These are phyloP conservation scores for Paralagenidium karlingii DNA, from an alignment of 352 stramenopile species.

Conservation along the genomic window DNA sequence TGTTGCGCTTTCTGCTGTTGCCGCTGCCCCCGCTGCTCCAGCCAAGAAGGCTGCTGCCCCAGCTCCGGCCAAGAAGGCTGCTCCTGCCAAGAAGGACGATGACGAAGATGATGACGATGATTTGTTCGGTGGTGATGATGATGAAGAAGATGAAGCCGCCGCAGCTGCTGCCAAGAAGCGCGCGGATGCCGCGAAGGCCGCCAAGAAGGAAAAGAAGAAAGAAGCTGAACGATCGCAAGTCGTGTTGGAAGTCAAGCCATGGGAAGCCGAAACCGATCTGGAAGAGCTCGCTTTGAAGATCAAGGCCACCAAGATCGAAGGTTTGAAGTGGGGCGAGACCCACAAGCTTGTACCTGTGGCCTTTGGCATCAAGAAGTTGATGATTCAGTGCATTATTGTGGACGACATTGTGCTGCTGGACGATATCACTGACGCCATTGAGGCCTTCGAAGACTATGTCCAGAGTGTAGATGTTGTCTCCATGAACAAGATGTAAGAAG, in stretches of 20 bases:
- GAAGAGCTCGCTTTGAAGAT: conserved; percentile 25
- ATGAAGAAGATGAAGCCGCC: conserved; percentile 38
- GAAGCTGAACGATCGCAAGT: conserved; percentile 24
- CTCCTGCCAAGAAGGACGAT: conserved; percentile 11
- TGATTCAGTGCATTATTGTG: conserved; percentile 39
- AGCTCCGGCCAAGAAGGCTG: conserved; percentile 1
- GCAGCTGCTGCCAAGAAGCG: conserved; percentile 17
- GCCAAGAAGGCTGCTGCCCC: conserved; percentile 3
- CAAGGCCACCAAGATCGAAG: conserved; percentile 28
- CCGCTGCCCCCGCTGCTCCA: conserved; percentile 5
- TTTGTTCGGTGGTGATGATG: conserved; percentile 37
- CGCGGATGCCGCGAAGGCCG: conserved; percentile 21
- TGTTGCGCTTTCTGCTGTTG: conserved; percentile 17
- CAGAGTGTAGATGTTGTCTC: conserved; percentile 41
- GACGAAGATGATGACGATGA: conserved; percentile 46
- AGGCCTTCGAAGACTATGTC: conserved; percentile 37
- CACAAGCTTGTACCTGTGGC: conserved; percentile 40
- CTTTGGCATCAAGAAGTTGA: conserved; percentile 47
- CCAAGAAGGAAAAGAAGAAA: conserved; percentile 28
- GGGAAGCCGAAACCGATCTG: conserved; percentile 30
- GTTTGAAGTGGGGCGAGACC: conserved; percentile 32
- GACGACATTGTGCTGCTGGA: conserved; percentile 34
- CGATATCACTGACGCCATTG: conserved; percentile 45
- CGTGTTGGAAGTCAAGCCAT: conserved; percentile 42
- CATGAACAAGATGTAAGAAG: conserved; percentile 57